Conservation (phyloP, 2,329 filamentous ascomycete species). For the Cercospora citrullina region DNA sequence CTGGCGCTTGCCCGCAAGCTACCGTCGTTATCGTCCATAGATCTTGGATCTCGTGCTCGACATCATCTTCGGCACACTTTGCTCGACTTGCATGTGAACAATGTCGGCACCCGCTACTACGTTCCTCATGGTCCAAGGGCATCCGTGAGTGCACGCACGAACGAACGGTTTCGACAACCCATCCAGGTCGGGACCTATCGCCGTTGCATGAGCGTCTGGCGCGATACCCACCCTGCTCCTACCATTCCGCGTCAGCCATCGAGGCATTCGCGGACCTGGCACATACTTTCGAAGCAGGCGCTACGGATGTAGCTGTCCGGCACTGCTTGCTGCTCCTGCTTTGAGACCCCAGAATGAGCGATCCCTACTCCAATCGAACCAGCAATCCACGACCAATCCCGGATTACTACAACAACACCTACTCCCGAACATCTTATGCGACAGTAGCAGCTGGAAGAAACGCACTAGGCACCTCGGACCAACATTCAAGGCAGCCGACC, state of each 20-base stretch:
- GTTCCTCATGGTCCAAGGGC: not conserved
- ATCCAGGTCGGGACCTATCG: not conserved
- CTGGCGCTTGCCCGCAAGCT: slow-evolving; percentile 3
- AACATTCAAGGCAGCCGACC: not conserved
- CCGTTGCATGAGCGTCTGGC: not conserved
- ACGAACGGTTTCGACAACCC: not conserved
- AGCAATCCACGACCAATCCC: slow-evolving; percentile 41
- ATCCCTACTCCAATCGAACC: slow-evolving; percentile 41
- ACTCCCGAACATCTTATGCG: slow-evolving; percentile 61
- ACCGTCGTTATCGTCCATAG: not conserved
- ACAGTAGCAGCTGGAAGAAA: slow-evolving; percentile 56
- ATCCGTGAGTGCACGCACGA: not conserved
- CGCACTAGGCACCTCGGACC: not conserved
- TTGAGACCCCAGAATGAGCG: slow-evolving; percentile 41
- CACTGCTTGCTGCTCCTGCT: not conserved
- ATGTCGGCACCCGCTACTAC: not conserved
- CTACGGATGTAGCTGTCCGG: slow-evolving; percentile 1
- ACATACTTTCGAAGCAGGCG: not conserved
- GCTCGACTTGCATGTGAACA: not conserved
- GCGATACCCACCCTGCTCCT: not conserved
- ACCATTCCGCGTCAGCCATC: not conserved
- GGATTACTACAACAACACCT: slow-evolving; percentile 34
- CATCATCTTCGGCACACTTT: not conserved
- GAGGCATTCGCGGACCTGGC: not conserved
- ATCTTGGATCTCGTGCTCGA: slow-evolving; percentile 1